Percentiles rank a stretch among this genome's conserved stretches.
Conservation (phyloP, 495 filamentous ascomycete genomes). For the Amniculicola lignicola region DNA sequence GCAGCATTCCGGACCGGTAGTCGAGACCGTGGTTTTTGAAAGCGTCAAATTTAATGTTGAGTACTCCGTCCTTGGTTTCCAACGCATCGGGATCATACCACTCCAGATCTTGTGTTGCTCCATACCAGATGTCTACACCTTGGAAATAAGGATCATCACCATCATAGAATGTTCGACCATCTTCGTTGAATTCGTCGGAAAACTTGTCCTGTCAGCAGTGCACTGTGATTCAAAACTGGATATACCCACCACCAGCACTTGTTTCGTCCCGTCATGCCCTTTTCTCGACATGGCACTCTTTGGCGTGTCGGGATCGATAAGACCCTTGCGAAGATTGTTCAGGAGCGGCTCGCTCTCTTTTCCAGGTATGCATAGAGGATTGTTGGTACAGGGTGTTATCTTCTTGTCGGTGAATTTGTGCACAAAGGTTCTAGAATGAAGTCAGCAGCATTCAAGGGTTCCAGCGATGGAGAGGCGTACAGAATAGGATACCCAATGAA, state of each 20-base stretch:
- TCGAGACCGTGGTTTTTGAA: constrained; percentile 66
- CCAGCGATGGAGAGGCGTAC: constrained; percentile 47
- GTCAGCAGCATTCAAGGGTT: constrained; percentile 4
- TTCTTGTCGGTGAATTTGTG: constrained; percentile 38
- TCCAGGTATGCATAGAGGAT: constrained; percentile 58
- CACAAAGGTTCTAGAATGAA: constrained; percentile 56
- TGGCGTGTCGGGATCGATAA: constrained; percentile 75
- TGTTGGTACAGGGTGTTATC: constrained; percentile 41
- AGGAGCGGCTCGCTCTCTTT: constrained; percentile 53
- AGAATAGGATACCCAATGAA: constrained; percentile 74
- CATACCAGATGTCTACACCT: constrained; percentile 76
- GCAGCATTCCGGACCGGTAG: constrained; percentile 77
- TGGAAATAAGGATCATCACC: constrained; percentile 71
- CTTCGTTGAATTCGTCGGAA: constrained; percentile 74
- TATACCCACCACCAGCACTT: constrained; percentile 60
- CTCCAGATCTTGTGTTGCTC: constrained; percentile 73
- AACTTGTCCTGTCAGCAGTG: constrained; percentile 48
- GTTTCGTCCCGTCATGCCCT: constrained; percentile 56
- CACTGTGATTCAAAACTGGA: background rate
- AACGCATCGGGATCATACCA: constrained; percentile 82
- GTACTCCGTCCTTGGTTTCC: constrained; percentile 62
- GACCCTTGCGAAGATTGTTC: constrained; percentile 55
- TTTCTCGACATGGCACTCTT: constrained; percentile 55
- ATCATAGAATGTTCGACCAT: constrained; percentile 69
- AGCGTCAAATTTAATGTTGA: constrained; percentile 65